Base-by-base conservation (phyloP, 1,284 basidiomycete genomes). In the Sporisorium graminicola region DNA sequence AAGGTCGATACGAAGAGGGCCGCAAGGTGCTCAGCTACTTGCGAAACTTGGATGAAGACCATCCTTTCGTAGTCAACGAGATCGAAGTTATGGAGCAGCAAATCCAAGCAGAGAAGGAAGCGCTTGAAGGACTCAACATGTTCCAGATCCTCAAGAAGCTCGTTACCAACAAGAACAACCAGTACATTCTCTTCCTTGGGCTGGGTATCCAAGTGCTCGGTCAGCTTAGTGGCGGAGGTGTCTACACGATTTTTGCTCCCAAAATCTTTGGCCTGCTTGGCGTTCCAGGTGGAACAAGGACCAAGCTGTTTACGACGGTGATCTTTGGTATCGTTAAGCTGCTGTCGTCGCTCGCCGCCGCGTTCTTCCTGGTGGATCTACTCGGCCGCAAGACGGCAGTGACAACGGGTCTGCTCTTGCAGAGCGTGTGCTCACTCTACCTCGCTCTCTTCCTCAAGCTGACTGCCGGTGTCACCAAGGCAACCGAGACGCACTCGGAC, bases 261-360 rank as follows among this genome's bases (percentile, higher is more conserved):
- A 76, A 74, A 55, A 71, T 80, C 50, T 77, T 80, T 40, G 70
- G 60, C 6, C 56, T 74, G 3, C 71, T 77, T 43, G 77, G 77
- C 22, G 63, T 77, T 37, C 64, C 63, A n/a, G 74, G 70, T 18
- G 66, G 65, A 63, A 53, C 56, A 37, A 51, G 44, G 50, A 77
- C 76, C 33, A 72, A 71, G 59, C 61, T 78, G 9, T 56, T 76
- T 35, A 78, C 76, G 16, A 80, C 78, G 18, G 75, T 57, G 26
- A 68, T 78, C 58, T 78, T 80, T 49, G 76, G 78, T 55, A 65
- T 78, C 14, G 74, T 80, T 49, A 80, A 80, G 63, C 63, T 79
- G n/a, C 59, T 80, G 43, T 64, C 65, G n/a, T 73, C 78, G 20
- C 55, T 80, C 22, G 74, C 77, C 20, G 68, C 73, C 12, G 73